Evolutionary conservation across 2,329 filamentous ascomycete genomes (phyloP), one percentile per base, ranked within the genome.

Genomic region (Lachnum nothofagi): DNA sequence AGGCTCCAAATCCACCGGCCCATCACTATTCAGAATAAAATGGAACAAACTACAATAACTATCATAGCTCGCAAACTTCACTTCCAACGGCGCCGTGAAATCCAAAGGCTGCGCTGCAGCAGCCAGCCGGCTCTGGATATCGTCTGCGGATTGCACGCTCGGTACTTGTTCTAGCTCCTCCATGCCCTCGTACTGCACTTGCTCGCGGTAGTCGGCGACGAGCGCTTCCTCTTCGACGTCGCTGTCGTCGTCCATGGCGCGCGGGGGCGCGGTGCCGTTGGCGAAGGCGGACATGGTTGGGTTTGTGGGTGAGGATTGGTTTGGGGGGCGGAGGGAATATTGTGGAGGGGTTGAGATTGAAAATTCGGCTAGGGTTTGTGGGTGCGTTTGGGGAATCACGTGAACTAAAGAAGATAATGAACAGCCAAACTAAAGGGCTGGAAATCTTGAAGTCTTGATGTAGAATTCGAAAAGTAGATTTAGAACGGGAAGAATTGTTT

Each of bases 21-120:
- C 93, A 61, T 97, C 93, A 43, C 91, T 97, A 80, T 98, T 98
- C 68, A 98, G 78, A 70, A 98, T 96, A 74, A 89, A 97, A 76
- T 98, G 93, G 77, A 98, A 98, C 63, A 98, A 77, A 72, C 88
- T 95, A 84, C 93, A 98, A 80, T 98, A 98, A 69, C 89, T 88
- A 75, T 98, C 93, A 78, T 98, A 98, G 76, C 91, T 96, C 70
- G 89, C 85, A 75, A 97, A 96, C 76, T 97, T 97, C 70, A 88
- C 88, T 72, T 97, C 93, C 48, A 98, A 80, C 27, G 91, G 88
- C 41, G 93, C 93, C 66, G 93, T 90, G 72, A 95, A 97, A 69
- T 98, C 93, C 60, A 98, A 79, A 44, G 93, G 93, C 65, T 93
- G 91, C 57, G 93, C 93, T 52, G 93, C 93, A 59, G 91, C 89